Percentiles rank a stretch among this genome's conserved stretches.
Evolutionary conservation across 805 yeast species (phyloP).

Genomic region (Metschnikowia hibisci): DNA sequence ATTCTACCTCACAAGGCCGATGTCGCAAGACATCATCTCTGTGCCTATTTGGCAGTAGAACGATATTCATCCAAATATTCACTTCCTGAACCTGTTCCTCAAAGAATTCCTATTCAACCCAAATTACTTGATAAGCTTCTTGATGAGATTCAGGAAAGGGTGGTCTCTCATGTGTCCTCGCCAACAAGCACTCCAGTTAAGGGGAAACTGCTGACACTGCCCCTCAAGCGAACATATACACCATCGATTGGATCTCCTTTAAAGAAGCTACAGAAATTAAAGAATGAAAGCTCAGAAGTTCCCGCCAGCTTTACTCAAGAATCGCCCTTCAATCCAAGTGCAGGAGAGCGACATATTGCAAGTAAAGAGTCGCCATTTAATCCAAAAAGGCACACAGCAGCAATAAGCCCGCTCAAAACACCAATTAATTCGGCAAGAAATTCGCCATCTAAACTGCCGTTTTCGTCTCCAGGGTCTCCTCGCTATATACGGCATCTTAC

Average conservation of each 20-base stretch:
- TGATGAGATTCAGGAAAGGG: slow-evolving; percentile 41
- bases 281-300: slow-evolving; percentile 9
- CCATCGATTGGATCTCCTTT: slow-evolving; percentile 38
- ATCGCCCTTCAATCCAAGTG: slow-evolving; percentile 11
- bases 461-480: slow-evolving; percentile 4
- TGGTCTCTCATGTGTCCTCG: slow-evolving; percentile 26
- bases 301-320: slow-evolving; percentile 4
- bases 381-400: not conserved
- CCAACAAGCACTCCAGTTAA: slow-evolving; percentile 19
- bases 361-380: slow-evolving; percentile 16
- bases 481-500: slow-evolving; percentile 21
- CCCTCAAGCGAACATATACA: slow-evolving; percentile 21
- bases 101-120: slow-evolving; percentile 58
- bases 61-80: slow-evolving; percentile 40
- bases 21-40: slow-evolving; percentile 61
- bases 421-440: slow-evolving; percentile 21
- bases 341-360: slow-evolving; percentile 1
- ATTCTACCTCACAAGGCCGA: slow-evolving; percentile 52
- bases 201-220: slow-evolving; percentile 14
- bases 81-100: slow-evolving; percentile 47
- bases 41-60: slow-evolving; percentile 60
- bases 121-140: slow-evolving; percentile 39
- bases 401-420: slow-evolving; percentile 6
- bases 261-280: slow-evolving; percentile 29
- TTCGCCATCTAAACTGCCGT: slow-evolving; percentile 8